Percentiles rank a stretch among this genome's conserved stretches.
These are phyloP conservation scores for Mortierella sp. DNA, from an alignment of 371 early-diverging fungal genomes.

Conservation along the genomic window DNA sequence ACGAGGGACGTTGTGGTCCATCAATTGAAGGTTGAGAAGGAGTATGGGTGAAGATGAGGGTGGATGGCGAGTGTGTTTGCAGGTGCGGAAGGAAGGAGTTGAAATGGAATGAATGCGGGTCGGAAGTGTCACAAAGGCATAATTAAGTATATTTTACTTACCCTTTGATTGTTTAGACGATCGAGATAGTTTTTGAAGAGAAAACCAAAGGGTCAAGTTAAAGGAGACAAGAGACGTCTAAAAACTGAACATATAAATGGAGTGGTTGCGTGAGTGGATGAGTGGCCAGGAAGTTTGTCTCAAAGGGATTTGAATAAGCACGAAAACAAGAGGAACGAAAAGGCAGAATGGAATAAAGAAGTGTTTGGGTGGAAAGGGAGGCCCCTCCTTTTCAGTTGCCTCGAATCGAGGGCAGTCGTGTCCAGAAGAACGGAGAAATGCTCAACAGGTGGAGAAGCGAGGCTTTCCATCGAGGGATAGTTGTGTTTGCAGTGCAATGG, in stretches of 20 bases:
- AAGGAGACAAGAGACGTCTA: neutral
- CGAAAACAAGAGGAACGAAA: neutral
- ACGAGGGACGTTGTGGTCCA: neutral
- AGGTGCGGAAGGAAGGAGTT: neutral
- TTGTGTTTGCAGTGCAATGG: neutral
- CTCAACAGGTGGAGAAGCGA: neutral
- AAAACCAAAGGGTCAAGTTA: neutral
- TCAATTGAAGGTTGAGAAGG: neutral
- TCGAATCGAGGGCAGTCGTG: neutral
- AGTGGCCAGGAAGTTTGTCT: neutral
- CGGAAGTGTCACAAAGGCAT: neutral
- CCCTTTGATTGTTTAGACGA: slow-evolving; percentile 2
- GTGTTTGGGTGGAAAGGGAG: neutral
- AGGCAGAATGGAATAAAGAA: slow-evolving; percentile 1
- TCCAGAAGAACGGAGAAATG: slow-evolving; percentile 6
- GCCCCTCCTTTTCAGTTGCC: neutral
- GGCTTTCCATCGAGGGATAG: neutral
- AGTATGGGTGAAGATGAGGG: neutral
- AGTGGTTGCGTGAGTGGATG: neutral
- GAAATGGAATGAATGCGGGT: neutral
- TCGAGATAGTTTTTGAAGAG: neutral
- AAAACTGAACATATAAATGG: neutral
- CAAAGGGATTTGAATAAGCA: neutral
- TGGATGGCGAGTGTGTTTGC: neutral
- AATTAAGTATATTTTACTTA: neutral